These are phyloP conservation scores for Pythium apleroticum DNA, from an alignment of 352 stramenopile species.

Conservation along the genomic window DNA sequence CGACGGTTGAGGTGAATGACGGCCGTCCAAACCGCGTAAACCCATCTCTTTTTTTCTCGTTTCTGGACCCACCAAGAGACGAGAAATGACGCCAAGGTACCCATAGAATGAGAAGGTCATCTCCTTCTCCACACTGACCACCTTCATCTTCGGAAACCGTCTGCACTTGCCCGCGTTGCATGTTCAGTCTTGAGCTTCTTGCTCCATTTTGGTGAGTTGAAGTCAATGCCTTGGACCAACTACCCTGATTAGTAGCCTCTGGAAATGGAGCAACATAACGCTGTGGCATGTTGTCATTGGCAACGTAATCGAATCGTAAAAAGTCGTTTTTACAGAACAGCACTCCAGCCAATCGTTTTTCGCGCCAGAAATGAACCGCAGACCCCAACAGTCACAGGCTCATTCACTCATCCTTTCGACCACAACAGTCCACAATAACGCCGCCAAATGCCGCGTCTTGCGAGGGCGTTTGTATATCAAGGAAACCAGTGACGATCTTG, in stretches of 20 bases:
- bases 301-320: constrained; percentile 10
- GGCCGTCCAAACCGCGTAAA: background rate
- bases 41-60: background rate
- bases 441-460: too few species aligned
- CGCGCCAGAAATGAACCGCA: background rate
- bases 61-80: background rate
- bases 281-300: too few species aligned
- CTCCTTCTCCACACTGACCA: background rate
- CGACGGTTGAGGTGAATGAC: background rate
- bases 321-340: constrained; percentile 23
- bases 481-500: constrained; percentile 72
- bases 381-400: background rate
- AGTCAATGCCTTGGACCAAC: background rate
- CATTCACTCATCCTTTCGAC: background rate
- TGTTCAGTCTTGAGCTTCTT: too few species aligned
- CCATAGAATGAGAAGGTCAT: background rate
- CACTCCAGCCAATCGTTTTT: constrained; percentile 22
- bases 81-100: background rate
- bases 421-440: background rate
- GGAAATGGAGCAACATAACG: constrained; percentile 1
- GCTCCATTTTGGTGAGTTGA: background rate
- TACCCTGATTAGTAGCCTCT: constrained; percentile 5
- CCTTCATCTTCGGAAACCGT: background rate
- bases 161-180: background rate
- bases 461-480: background rate